Conservation (phyloP, 2,329 filamentous ascomycete species). For the Paraconiothyrium sp. region DNA sequence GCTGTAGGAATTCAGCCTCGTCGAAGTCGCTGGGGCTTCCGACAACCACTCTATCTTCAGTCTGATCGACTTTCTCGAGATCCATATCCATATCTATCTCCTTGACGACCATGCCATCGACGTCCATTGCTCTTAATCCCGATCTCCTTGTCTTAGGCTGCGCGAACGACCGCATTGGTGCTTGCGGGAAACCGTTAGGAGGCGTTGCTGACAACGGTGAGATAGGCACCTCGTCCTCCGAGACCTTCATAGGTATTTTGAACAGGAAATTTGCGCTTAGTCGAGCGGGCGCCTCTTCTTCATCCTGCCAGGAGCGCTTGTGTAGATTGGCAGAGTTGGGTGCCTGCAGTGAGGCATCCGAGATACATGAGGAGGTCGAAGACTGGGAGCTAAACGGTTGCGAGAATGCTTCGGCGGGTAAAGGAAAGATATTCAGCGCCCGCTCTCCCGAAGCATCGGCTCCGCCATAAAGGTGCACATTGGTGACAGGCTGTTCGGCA, state of each 20-base stretch:
- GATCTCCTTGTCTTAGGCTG: slow-evolving; percentile 39
- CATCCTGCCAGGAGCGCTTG: slow-evolving; percentile 57
- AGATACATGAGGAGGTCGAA: slow-evolving; percentile 39
- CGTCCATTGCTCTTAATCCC: slow-evolving; percentile 23
- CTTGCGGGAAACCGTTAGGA: slow-evolving; percentile 27
- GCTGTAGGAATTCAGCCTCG: slow-evolving; percentile 69
- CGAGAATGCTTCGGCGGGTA: slow-evolving; percentile 45
- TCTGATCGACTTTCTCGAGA: slow-evolving; percentile 40
- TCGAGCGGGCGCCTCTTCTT: slow-evolving; percentile 34
- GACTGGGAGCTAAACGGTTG: slow-evolving; percentile 47
- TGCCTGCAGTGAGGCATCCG: slow-evolving; percentile 32
- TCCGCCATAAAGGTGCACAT: slow-evolving; percentile 46
- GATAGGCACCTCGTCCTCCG: slow-evolving; percentile 47
- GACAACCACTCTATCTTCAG: slow-evolving; percentile 46
- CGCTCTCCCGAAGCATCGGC: slow-evolving; percentile 47
- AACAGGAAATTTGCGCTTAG: slow-evolving; percentile 42
- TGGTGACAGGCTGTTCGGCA: slow-evolving; percentile 64
- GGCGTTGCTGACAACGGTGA: slow-evolving; percentile 46
- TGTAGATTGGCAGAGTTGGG: slow-evolving; percentile 43
- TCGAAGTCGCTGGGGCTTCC: slow-evolving; percentile 67
- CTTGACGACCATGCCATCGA: slow-evolving; percentile 23
- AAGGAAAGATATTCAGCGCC: slow-evolving; percentile 39
- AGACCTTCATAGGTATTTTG: slow-evolving; percentile 28
- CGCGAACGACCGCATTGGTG: slow-evolving; percentile 38
- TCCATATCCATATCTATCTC: slow-evolving; percentile 44